Base-by-base conservation (phyloP, 164 flowering plant species). In the Cinnamomum chago region DNA sequence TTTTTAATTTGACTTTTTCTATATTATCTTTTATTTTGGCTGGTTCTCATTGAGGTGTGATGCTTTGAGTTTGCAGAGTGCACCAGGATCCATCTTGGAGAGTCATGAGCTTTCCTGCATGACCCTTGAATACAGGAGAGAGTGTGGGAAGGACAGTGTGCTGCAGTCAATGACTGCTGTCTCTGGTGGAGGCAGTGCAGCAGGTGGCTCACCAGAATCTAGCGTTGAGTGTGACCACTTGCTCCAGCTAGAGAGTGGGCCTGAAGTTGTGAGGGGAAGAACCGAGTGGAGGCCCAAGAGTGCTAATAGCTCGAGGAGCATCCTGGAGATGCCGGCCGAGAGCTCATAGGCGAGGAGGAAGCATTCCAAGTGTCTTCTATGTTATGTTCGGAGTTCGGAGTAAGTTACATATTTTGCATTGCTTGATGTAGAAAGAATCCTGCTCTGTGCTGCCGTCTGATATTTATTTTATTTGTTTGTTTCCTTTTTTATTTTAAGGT, bases 201-300 rank as follows among this genome's bases (percentile, higher is more conserved):
- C 20, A 15, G 67, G 51, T 12, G 64, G 72, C 47, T n/a, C 72
- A 35, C 76, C 27, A 0, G 76, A 62, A 23, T 60, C 74, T 13
- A 89, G 87, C 7, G 72, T 90, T 10, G 95, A 91, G 81, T 93
- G 95, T 78, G 84, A 86, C 73, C 97, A 93, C 81, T 67, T 90
- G 79, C 97, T 73, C 9, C 76, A 58, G 92, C 89, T 90, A 3
- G 92, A 89, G 77, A 81, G 75, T 2, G 96, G 97, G 30, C 83
- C 85, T 67, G 99, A 95, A 80, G 81, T 95, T 72, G 85, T 95
- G 72, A 87, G 90, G 74, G 96, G 87, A 69, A 85, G 99, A 76
- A 93, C 96, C 1, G 78, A 81, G 76, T 95, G 99, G 99, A 88
- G 98, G 88, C 97, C 97, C 65, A 95, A 93, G 76, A 78, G 82